phyloP scores from a whole-genome alignment of 192 early-diverging fungal genomes.

The Chytriomyces hyalinus region DNA sequence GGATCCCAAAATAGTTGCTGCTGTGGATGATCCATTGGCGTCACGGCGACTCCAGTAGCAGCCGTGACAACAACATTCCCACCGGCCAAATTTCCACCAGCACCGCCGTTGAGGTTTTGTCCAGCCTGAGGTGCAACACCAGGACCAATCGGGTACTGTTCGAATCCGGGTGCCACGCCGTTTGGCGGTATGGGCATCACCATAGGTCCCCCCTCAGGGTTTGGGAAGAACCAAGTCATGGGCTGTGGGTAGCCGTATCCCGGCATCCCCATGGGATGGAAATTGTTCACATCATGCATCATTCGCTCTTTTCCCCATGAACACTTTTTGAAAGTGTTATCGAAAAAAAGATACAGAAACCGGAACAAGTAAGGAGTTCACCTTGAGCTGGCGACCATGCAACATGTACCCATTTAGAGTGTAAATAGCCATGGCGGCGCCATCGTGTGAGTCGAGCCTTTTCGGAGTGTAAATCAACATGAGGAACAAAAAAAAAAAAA shows the following conservation, averaged over 20 bases:
- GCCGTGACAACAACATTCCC: neutral
- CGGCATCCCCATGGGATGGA: conserved; percentile 3
- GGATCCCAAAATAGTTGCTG: conserved; percentile 10
- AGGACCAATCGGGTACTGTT: neutral
- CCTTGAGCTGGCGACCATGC: conserved; percentile 65
- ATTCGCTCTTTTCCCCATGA: conserved; percentile 89
- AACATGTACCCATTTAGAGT: conserved; percentile 73
- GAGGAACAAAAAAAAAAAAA: neutral
- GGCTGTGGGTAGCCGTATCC: neutral
- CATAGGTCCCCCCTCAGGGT: neutral
- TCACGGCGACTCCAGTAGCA: neutral
- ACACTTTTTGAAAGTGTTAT: conserved; percentile 44
- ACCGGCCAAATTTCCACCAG: neutral
- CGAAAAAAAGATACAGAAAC: neutral
- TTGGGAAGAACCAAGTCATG: neutral
- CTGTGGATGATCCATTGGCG: neutral
- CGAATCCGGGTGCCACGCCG: neutral
- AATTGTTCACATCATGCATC: conserved; percentile 41
- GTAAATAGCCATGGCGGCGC: conserved; percentile 87
- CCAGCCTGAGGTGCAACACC: neutral
- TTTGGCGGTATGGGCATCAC: neutral
- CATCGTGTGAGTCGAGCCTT: conserved; percentile 85
- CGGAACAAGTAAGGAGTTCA: neutral
- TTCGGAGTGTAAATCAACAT: conserved; percentile 5
- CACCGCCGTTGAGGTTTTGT: neutral